Percentiles rank a stretch among this genome's conserved stretches.
Evolutionary conservation across 495 filamentous ascomycete genomes (phyloP).

Genomic region (Xylaria bambusicola): DNA sequence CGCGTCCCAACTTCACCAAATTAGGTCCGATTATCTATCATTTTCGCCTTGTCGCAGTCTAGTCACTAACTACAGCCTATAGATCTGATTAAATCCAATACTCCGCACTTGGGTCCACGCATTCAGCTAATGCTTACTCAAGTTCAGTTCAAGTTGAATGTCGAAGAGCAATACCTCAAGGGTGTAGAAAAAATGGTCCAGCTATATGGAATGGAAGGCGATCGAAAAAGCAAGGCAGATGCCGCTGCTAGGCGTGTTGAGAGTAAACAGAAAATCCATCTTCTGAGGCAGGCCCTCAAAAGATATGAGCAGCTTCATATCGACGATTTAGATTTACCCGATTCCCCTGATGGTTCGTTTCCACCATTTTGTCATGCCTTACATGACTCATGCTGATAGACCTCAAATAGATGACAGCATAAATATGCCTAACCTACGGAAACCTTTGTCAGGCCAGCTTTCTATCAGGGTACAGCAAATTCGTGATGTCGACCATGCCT

Average conservation of each 20-base stretch:
- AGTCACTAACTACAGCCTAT: conserved; percentile 8
- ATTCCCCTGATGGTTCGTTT: conserved; percentile 75
- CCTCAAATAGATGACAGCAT: conserved; percentile 81
- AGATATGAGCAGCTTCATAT: conserved; percentile 97
- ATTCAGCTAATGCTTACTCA: conserved; percentile 99
- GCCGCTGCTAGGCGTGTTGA: conserved; percentile 87
- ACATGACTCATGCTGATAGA: background rate
- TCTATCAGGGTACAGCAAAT: conserved; percentile 84
- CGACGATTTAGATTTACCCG: conserved; percentile 76
- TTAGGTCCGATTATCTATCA: conserved; percentile 67
- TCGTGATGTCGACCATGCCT: conserved; percentile 92
- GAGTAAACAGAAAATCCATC: conserved; percentile 95
- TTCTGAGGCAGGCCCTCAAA: conserved; percentile 93
- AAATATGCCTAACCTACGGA: conserved; percentile 90
- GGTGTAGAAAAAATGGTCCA: conserved; percentile 99
- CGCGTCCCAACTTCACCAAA: conserved; percentile 89
- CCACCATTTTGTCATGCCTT: background rate
- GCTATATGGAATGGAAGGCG: conserved; percentile 96
- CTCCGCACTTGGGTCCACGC: conserved; percentile 88
- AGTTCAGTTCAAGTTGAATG: conserved; percentile 97
- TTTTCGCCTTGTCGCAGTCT: background rate
- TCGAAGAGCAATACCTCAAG: conserved; percentile 99
- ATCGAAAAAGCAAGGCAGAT: conserved; percentile 90
- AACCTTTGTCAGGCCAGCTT: conserved; percentile 87
- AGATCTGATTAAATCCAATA: conserved; percentile 99